Evolutionary conservation across 73 alveolate genomes (phyloP), one percentile per base, ranked within the genome.

Genomic region (Paramecium caudatum): DNA sequence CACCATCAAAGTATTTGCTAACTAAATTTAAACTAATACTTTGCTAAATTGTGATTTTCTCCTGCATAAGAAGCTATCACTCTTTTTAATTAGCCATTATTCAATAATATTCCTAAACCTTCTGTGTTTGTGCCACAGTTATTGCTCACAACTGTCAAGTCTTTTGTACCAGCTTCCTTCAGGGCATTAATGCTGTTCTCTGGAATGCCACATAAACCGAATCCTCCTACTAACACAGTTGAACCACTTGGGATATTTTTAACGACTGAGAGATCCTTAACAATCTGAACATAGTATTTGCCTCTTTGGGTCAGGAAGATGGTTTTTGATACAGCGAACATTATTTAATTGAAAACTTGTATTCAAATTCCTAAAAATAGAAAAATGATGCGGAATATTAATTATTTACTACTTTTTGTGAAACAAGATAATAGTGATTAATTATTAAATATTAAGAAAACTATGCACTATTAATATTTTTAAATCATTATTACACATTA

Each of bases 181-280:
- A 96, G 46, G 3, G 98, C 98, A 3, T 90, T 84, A 27, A 97
- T 96, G 69, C 94, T 88, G 55, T 96, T 95, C 49, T 96, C 99
- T 5, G 99, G 99, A 81, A 97, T 92, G 36, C 99, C 99, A 87
- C 99, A 96, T 16, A 94, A 91, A 9, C 99, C 99, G 68, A 97
- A 97, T 36, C 99, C 99, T 3, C 98, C 98, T 0, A 94, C 95
- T 1, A 83, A 78, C 10, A 96, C 7, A 8, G 96, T 93, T 9
- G 94, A 47, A 1, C 98, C 98, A 46, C 82, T 81, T 41, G 82
- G 81, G 15, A 96, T 94, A 47, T 93, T 95, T 39, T 87, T 47
- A n/a, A 91, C 90, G 5, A 97, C 96, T 81, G 94, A 92, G 36
- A 69, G 62, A 62, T 74, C 88, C 50, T 30, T 65, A 3, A 65